Evolutionary conservation across 2,329 filamentous ascomycete genomes (phyloP).

Genomic region (Verticillium alfalfae): DNA sequence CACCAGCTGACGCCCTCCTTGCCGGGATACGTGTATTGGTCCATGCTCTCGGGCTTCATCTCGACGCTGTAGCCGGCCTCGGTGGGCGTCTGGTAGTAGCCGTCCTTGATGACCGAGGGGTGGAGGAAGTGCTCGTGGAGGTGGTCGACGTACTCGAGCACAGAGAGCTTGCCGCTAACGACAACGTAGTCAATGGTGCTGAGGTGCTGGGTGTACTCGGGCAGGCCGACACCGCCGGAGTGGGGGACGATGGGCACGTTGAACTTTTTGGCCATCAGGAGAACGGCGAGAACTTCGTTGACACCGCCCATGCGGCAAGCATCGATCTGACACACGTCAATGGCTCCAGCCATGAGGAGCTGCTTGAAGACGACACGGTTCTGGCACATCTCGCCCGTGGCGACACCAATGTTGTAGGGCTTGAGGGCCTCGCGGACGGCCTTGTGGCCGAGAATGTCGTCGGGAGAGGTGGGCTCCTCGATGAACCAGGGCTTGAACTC

Average conservation of each 20-base stretch:
- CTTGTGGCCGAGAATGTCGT: slow-evolving; percentile 85
- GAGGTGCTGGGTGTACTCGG: slow-evolving; percentile 90
- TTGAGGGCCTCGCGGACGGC: slow-evolving; percentile 75
- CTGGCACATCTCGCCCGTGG: slow-evolving; percentile 93
- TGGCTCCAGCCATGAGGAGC: slow-evolving; percentile 70
- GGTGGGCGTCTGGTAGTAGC: slow-evolving; percentile 80
- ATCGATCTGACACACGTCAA: slow-evolving; percentile 86
- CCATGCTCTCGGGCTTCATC: slow-evolving; percentile 89
- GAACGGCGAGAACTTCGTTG: slow-evolving; percentile 86
- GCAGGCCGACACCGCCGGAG: slow-evolving; percentile 81
- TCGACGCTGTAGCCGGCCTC: slow-evolving; percentile 87
- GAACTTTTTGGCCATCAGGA: slow-evolving; percentile 78
- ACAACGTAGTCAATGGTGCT: slow-evolving; percentile 91
- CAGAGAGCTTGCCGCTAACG: slow-evolving; percentile 72
- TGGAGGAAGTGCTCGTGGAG: slow-evolving; percentile 90
- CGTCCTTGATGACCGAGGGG: slow-evolving; percentile 73
- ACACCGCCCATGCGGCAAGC: slow-evolving; percentile 86
- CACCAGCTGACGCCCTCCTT: slow-evolving; percentile 79
- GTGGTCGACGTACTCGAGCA: slow-evolving; percentile 90
- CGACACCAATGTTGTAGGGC: slow-evolving; percentile 72
- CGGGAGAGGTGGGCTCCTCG: slow-evolving; percentile 86
- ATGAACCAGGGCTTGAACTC: slow-evolving; percentile 92
- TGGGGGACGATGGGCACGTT: slow-evolving; percentile 82
- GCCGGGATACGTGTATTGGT: slow-evolving; percentile 70
- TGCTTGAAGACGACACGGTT: slow-evolving; percentile 95